phyloP scores from a whole-genome alignment of 495 filamentous ascomycete genomes.

The Letharia lupina region DNA sequence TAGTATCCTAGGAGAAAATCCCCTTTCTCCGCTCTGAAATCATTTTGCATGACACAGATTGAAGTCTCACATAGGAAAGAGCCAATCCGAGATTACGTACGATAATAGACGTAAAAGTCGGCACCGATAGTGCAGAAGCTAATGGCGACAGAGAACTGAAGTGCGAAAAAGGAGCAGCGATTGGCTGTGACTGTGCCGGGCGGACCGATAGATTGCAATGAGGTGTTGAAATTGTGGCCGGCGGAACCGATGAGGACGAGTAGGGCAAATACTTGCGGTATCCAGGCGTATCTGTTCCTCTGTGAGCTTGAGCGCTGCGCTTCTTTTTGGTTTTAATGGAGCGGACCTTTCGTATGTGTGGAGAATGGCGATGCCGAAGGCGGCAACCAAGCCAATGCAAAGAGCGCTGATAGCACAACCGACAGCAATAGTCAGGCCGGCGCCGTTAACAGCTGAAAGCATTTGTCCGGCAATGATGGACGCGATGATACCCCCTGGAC shows the following conservation, averaged over 20 bases:
- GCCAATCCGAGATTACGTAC: no score
- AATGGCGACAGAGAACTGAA: constrained; percentile 48
- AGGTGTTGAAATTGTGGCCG: constrained; percentile 57
- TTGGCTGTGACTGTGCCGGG: constrained; percentile 43
- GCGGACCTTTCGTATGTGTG: constrained; percentile 53
- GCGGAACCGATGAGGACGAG: constrained; percentile 59
- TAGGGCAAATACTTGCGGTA: constrained; percentile 56
- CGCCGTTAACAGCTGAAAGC: constrained; percentile 47
- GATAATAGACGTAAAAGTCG: constrained; percentile 52
- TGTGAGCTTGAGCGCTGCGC: neutral
- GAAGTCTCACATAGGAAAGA: no score
- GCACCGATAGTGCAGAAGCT: constrained; percentile 44
- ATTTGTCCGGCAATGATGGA: constrained; percentile 46
- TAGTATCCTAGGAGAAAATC: no score
- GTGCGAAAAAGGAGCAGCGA: constrained; percentile 55
- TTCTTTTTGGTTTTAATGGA: neutral
- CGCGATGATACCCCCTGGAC: constrained; percentile 46
- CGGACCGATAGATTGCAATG: constrained; percentile 33
- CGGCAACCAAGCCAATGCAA: constrained; percentile 53
- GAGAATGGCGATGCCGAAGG: constrained; percentile 65
- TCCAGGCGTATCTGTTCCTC: constrained; percentile 45
- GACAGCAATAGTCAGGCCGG: constrained; percentile 50
- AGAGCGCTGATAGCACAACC: constrained; percentile 59
- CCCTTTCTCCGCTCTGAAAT: no score
- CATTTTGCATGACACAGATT: no score